Conservation (phyloP, 768 basidiomycete genomes). For the Termitomyces bulborhizus region DNA sequence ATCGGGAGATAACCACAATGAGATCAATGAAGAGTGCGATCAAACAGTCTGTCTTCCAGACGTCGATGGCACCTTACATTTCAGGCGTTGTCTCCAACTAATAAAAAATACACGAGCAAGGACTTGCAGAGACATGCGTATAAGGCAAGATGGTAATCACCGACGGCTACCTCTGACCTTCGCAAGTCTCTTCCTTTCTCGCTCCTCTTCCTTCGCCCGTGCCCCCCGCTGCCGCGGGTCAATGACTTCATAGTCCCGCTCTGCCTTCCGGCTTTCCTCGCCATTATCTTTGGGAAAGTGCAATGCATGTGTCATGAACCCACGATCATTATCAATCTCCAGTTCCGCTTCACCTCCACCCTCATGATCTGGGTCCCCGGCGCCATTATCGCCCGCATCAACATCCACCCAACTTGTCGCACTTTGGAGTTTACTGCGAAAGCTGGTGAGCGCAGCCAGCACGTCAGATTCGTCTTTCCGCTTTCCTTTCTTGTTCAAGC, state of each 20-base stretch:
- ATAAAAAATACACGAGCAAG: background rate
- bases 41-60: background rate
- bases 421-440: conserved; percentile 62
- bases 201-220: conserved; percentile 72
- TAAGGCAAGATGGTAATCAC: background rate
- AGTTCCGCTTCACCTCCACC: conserved; percentile 39
- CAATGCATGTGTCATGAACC: conserved; percentile 67
- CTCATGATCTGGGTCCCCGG: conserved; percentile 17
- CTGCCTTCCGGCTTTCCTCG: conserved; percentile 71
- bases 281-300: conserved; percentile 75
- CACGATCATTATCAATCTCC: conserved; percentile 75
- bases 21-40: background rate
- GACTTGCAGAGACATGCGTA: background rate
- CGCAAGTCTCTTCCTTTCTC: conserved; percentile 48
- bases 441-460: conserved; percentile 60
- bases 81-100: background rate
- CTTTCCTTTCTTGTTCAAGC: conserved; percentile 45
- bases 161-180: conserved; percentile 29
- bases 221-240: conserved; percentile 73
- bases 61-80: background rate
- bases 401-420: conserved; percentile 22
- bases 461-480: conserved; percentile 68
- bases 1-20: background rate
- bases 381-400: conserved; percentile 14
- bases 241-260: conserved; percentile 86